Evolutionary conservation across 495 filamentous ascomycete species (phyloP).

Genomic region (Talaromyces proteolyticus): DNA sequence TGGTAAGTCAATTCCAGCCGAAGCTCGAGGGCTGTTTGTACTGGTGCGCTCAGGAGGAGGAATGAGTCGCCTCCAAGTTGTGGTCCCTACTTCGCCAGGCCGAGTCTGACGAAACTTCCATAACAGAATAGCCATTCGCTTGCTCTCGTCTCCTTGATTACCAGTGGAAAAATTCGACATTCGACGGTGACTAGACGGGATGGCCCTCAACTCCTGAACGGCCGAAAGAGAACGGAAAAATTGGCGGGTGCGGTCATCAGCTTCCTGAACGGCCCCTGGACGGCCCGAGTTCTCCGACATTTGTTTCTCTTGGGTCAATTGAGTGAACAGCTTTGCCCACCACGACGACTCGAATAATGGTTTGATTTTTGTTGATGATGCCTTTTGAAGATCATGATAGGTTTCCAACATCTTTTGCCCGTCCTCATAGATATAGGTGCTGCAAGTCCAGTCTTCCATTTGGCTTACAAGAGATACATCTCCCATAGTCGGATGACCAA

Average conservation of each 20-base stretch:
- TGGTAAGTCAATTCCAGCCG: constrained; percentile 30
- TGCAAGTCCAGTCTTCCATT: constrained; percentile 43
- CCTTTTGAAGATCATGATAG: constrained; percentile 27
- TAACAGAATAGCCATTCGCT: constrained; percentile 43
- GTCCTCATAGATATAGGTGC: constrained; percentile 38
- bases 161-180: constrained; percentile 22
- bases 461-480: constrained; percentile 31
- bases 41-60: constrained; percentile 32
- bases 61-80: constrained; percentile 46
- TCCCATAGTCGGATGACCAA: constrained; percentile 28
- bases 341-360: constrained; percentile 42
- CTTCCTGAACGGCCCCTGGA: constrained; percentile 23
- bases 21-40: constrained; percentile 30
- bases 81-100: constrained; percentile 38
- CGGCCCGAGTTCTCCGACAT: constrained; percentile 30
- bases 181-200: constrained; percentile 22
- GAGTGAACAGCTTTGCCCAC: constrained; percentile 43
- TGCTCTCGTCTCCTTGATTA: constrained; percentile 23
- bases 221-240: constrained; percentile 39
- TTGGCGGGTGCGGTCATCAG: constrained; percentile 30
- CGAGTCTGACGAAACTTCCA: constrained; percentile 49
- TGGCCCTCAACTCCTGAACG: constrained; percentile 45
- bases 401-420: constrained; percentile 26
- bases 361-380: constrained; percentile 36
- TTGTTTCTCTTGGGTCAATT: constrained; percentile 32